Base-by-base conservation (phyloP, 768 basidiomycete genomes). In the Kwoniella newhampshirensis region DNA sequence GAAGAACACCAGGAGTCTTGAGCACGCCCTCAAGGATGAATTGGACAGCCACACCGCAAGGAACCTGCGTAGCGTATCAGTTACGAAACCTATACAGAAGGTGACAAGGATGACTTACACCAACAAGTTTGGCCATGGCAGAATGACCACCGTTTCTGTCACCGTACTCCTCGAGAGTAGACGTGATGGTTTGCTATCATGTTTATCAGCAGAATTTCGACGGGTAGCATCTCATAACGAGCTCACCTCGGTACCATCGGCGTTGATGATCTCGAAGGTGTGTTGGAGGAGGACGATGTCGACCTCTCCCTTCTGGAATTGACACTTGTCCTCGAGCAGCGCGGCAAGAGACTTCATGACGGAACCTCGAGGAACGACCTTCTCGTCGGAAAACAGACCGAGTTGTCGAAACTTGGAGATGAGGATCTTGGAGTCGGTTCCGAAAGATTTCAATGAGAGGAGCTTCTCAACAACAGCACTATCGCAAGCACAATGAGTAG, bases 241-340 rank as follows among this genome's bases (percentile, higher is more conserved):
- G 26, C 82, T 49, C 59, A 86, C 87, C 78, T 82, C 79, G 45
- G 78, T 82, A 44, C 94, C 92, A 70, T 97, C 90, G 30, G 83
- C 81, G 83, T 87, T 88, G 74, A 92, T 86, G 35, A 98, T 86
- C 66, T 90, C 79, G 74, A 99, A 98, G 81, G 93, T 94, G 83
- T 99, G 94, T 79, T 97, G 94, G 51, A 99, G 85, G 86, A 98
- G 90, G 59, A 99, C 89, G 59, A 98, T 84, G 77, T 99, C 94
- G 11, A 90, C 86, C 78, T 98, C 92, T 62, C 89, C 90, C 44
- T 81, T 78, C 62, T 86, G 88, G 78, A 94, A 97, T 77, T 86
- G 83, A 89, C 97, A 96, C 75, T 94, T 82, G 59, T 81, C 84
- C 81, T 99, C 93, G 46, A 99, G 83, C 20, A 82, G 85, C 2